Percentiles rank a stretch among this genome's conserved stretches.
phyloP scores from a whole-genome alignment of 306 rosid species.

The Gynostemma pentaphyllum region DNA sequence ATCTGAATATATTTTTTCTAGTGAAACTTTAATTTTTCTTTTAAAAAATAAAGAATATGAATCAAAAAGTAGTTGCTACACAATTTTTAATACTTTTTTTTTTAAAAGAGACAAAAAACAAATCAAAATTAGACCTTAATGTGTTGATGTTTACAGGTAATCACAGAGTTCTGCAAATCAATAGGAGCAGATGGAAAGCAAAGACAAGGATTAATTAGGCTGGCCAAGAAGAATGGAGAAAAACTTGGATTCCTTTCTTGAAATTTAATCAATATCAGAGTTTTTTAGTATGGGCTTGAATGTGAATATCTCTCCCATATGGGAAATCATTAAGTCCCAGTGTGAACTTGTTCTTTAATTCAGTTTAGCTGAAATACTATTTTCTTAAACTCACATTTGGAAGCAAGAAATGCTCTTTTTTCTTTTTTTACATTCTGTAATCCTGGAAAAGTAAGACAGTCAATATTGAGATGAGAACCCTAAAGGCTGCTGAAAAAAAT shows the following conservation, averaged over 20 bases:
- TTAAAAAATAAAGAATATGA: no score
- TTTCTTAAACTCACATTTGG: background rate
- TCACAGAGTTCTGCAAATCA: slow-evolving; percentile 95
- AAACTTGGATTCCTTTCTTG: slow-evolving; percentile 93
- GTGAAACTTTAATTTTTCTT: no score
- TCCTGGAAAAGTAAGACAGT: background rate
- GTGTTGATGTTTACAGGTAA: slow-evolving; percentile 33
- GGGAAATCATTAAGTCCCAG: no score
- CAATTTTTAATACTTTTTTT: no score
- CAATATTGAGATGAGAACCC: background rate
- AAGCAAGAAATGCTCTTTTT: background rate
- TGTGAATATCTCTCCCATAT: background rate
- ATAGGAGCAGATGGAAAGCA: slow-evolving; percentile 96
- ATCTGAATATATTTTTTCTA: no score
- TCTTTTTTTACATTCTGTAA: no score
- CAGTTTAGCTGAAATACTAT: background rate
- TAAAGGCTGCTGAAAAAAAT: background rate
- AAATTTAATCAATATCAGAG: slow-evolving; percentile 10
- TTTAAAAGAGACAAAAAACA: no score
- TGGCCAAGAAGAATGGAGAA: slow-evolving; percentile 99
- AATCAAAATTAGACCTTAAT: no score
- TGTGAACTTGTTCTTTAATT: no score
- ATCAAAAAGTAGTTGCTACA: no score
- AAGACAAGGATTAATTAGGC: slow-evolving; percentile 89
- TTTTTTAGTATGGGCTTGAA: no score